Evolutionary conservation across 495 filamentous ascomycete species (phyloP), one percentile per base, ranked within the genome.

Genomic region (Cenococcum geophilum): DNA sequence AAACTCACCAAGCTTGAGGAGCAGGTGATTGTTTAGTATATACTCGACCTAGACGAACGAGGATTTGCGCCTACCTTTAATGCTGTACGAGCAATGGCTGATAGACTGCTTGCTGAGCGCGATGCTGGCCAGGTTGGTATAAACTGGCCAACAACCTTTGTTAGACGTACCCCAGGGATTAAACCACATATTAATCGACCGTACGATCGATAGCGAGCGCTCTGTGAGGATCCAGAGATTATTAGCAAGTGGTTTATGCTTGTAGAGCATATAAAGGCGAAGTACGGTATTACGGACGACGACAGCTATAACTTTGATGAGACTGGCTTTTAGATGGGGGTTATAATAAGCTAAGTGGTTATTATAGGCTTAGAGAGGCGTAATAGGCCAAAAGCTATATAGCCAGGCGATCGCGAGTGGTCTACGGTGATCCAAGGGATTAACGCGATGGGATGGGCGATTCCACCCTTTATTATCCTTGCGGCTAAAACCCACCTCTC

Each of bases 271-370:
- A 58, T 22, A 47, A 58, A 40, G 37, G 34, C 37, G 14, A 58
- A 58, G 36, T 58, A 58, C 55, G 55, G 55, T 36, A 47, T 58
- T 36, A 25, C 21, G 16, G 55, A 58, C 35, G 34, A 58, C 34
- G 34, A 58, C 55, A 6, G 12, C 35, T 47, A 58, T 47, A 58
- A 58, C 37, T 58, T 58, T 47, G 34, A 58, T 47, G 55, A 58
- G 23, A 58, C 55, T 21, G 34, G 55, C 40, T 52, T 55, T 23
- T 60, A 23, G 37, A 32, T 32, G 16, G 60, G 52, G 9, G 22
- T 55, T 18, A 32, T 55, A 37, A 18, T 23, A 37, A 55, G 10
- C 8, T 8, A 23, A 32, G 20, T 18, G 34, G 52, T 55, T 55
- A 23, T 55, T 18, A 55, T 23, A 32, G 52, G 52, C 34, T 27